These are phyloP conservation scores for Cenchrus fungigraminus DNA, from an alignment of 176 grass and related monocot genomes.

Conservation along the genomic window DNA sequence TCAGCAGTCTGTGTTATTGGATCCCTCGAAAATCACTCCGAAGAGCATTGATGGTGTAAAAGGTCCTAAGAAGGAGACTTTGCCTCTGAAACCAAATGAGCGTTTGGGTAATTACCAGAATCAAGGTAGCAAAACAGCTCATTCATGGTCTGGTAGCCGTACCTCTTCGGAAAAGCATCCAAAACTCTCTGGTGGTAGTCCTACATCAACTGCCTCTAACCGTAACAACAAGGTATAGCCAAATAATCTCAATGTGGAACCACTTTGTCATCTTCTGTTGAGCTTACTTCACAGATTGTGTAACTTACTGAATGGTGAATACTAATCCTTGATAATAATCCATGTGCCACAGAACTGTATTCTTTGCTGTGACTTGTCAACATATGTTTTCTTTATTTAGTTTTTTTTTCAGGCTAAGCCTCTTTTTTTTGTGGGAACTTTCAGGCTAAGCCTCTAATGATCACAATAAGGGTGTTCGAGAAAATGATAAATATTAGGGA, in stretches of 20 bases:
- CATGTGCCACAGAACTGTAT: not conserved
- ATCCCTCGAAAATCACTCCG: conserved; percentile 39
- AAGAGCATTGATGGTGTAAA: conserved; percentile 36
- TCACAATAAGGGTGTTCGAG: not conserved
- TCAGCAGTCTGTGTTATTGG: conserved; percentile 36
- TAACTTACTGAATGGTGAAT: conserved; percentile 15
- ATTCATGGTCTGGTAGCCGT: conserved; percentile 42
- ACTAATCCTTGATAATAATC: not conserved
- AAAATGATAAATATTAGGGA: no score
- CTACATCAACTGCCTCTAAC: conserved; percentile 39
- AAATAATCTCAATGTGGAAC: conserved; percentile 32
- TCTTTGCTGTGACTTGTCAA: not conserved
- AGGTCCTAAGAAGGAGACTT: conserved; percentile 37
- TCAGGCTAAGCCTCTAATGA: not conserved
- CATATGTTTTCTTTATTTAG: not conserved
- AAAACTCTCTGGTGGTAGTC: conserved; percentile 40
- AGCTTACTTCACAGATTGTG: not conserved
- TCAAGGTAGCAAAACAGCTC: conserved; percentile 36
- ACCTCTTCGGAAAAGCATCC: conserved; percentile 41
- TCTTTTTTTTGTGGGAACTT: not conserved
- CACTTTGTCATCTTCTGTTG: conserved; percentile 31
- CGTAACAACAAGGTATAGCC: conserved; percentile 49
- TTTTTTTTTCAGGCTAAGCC: not conserved
- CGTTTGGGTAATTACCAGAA: conserved; percentile 49
- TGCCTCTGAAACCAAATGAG: conserved; percentile 43